Evolutionary conservation across 2,329 filamentous ascomycete genomes (phyloP), one percentile per base, ranked within the genome.

Genomic region (Dactylellina haptotyla): DNA sequence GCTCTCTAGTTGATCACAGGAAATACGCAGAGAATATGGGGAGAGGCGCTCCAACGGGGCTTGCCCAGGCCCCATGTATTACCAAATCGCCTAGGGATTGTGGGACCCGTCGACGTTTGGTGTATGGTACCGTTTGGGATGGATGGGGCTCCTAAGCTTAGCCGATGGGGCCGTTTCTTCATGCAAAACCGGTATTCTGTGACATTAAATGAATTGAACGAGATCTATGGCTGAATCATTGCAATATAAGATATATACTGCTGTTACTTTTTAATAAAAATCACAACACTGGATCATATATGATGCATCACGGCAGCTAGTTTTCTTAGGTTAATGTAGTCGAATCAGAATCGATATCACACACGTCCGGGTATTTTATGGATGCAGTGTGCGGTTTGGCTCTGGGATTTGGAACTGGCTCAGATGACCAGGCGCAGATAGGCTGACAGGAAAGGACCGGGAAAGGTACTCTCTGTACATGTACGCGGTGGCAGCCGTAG

Each of bases 31-130:
- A 41, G 26, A n/a, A 18, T n/a, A 25, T 9, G 5, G 26, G 4
- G 20, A 56, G 53, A 57, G 53, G 53, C 53, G 53, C 53, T 57
- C 10, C 10, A 30, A 10, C 16, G 41, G 20, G 23, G 53, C 43
- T 51, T 65, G 48, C 61, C 61, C 61, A 57, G 56, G 61, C 26
- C 48, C n/a, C n/a, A n/a, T n/a, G 18, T 54, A 34, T 57, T 54
- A 20, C 50, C n/a, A 65, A 53, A 56, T 50, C 41, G 39, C 50
- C 41, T 45, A 37, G 41, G 37, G 18, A 28, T 3, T 65, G 50
- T 56, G 50, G 61, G 30, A 54, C 61, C 18, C 41, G 50, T 50
- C 50, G 61, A 57, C 20, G 32, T 43, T 18, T 43, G 16, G 16
- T 10, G n/a, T 9, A 43, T 43, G 8, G 39, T 34, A 14, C 30